Evolutionary conservation across 441 rosid genomes (phyloP), one percentile per base, ranked within the genome.

Genomic region (Croton laevigatus): DNA sequence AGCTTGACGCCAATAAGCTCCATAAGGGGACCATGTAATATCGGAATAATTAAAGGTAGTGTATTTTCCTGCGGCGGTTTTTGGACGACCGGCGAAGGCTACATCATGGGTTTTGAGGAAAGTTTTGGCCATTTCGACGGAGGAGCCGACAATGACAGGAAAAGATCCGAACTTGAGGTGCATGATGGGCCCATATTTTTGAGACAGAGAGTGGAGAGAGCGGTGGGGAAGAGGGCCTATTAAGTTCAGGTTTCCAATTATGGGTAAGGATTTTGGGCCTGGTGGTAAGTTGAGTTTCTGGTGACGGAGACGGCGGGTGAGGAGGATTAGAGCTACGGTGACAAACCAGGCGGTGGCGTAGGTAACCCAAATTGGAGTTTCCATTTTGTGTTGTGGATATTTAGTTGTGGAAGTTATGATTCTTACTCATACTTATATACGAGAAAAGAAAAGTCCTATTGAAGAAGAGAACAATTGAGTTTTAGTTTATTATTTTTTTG

Each of bases 181-280:
- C 32, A 81, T 55, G 70, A 87, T 55, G 0, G 89, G 85, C 1
- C 91, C 89, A n/a, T 76, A 82, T 62, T 73, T 80, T 57, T 55
- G 62, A 0, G 87, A 73, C 0, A 88, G 83, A 19, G 48, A 16
- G 48, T 68, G 74, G 71, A 88, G 82, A 45, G 83, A 85, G 1
- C 77, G 71, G 76, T 86, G 87, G 12, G 91, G 91, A 40, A 86
- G 87, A 42, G 60, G 4, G 32, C 86, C 83, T 2, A 85, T 83
- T 60, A 82, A 86, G 73, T 82, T 83, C 40, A 88, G 85, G 79
- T 86, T 88, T 42, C 93, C 91, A 9, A 86, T 77, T 55, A 88
- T 64, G 4, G 91, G 91, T 52, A 84, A 78, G 71, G 81, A 81
- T 9, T 79, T 76, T 68, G 93, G 91, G 61, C 93, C 73, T 17